A percentile compares a stretch with the other conserved stretches of the same genome.
phyloP scores from a whole-genome alignment of 768 basidiomycete genomes.

The Amanita pallidorosea region DNA sequence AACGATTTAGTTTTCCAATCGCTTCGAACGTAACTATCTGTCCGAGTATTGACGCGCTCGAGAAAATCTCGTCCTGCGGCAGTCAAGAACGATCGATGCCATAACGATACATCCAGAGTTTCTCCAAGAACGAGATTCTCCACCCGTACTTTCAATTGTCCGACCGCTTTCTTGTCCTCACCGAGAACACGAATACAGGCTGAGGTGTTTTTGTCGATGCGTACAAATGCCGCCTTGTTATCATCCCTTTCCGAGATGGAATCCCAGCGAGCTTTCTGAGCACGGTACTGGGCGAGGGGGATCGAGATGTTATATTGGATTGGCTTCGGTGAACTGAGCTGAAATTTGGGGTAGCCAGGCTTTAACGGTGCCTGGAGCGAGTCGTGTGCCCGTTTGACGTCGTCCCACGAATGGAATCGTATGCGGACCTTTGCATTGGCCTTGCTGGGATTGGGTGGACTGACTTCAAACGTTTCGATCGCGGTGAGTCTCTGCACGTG shows the following conservation, averaged over 20 bases:
- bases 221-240: too few species aligned
- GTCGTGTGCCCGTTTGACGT: conserved; percentile 28
- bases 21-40: conserved; percentile 30
- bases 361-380: conserved; percentile 19
- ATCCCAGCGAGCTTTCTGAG: too few species aligned
- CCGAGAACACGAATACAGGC: too few species aligned
- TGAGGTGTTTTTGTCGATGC: too few species aligned
- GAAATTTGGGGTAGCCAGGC: conserved; percentile 21
- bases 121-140: conserved; percentile 46
- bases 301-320: conserved; percentile 41
- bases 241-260: too few species aligned
- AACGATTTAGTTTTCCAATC: conserved; percentile 36
- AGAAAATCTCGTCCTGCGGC: conserved; percentile 23
- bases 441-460: conserved; percentile 2
- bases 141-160: conserved; percentile 48
- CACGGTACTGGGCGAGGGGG: too few species aligned
- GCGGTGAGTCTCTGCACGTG: neutral
- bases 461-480: neutral
- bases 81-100: conserved; percentile 35
- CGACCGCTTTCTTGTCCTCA: too few species aligned
- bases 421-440: conserved; percentile 15
- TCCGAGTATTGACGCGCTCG: conserved; percentile 20
- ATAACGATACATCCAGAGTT: conserved; percentile 30
- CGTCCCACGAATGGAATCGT: conserved; percentile 21
- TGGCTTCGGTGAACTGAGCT: conserved; percentile 35